Percentiles rank a stretch among this genome's conserved stretches.
These are phyloP conservation scores for Sisymbrium irio DNA, from an alignment of 345 rosid genomes.

Conservation along the genomic window DNA sequence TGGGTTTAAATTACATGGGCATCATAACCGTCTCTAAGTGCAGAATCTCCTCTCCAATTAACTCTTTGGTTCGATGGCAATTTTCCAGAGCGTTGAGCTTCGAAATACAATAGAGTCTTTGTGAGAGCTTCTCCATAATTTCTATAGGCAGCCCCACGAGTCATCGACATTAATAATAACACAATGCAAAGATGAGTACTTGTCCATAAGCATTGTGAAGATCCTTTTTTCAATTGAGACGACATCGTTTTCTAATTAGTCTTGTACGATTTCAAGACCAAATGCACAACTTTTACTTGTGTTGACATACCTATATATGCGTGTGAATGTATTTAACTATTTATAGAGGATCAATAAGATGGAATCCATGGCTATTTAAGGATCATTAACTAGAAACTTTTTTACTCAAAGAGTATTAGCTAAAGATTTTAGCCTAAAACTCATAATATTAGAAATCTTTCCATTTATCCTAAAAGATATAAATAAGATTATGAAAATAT, in stretches of 20 bases:
- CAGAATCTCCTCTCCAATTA: conserved; percentile 66
- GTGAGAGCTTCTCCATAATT: conserved; percentile 57
- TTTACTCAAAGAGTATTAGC: neutral
- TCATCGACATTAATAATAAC: neutral
- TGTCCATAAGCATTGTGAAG: conserved; percentile 22
- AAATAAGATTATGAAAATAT: neutral
- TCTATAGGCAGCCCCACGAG: neutral
- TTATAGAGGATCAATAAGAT: neutral
- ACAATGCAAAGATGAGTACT: conserved; percentile 16
- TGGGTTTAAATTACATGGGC: conserved; percentile 26
- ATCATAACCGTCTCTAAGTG: conserved; percentile 57
- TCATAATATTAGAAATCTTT: neutral
- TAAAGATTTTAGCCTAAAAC: neutral
- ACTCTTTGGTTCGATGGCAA: conserved; percentile 62
- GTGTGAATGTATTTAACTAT: neutral
- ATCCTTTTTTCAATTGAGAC: neutral
- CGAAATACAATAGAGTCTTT: conserved; percentile 62
- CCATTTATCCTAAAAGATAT: neutral
- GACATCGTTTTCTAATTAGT: neutral
- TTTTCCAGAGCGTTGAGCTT: conserved; percentile 76
- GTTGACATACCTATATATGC: neutral
- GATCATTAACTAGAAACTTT: neutral
- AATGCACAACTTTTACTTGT: neutral
- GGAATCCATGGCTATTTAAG: neutral
- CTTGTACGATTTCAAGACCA: neutral